Evolutionary conservation across 192 early-diverging fungal species (phyloP), one percentile per base, ranked within the genome.

Genomic region (Allomyces arbusculus): DNA sequence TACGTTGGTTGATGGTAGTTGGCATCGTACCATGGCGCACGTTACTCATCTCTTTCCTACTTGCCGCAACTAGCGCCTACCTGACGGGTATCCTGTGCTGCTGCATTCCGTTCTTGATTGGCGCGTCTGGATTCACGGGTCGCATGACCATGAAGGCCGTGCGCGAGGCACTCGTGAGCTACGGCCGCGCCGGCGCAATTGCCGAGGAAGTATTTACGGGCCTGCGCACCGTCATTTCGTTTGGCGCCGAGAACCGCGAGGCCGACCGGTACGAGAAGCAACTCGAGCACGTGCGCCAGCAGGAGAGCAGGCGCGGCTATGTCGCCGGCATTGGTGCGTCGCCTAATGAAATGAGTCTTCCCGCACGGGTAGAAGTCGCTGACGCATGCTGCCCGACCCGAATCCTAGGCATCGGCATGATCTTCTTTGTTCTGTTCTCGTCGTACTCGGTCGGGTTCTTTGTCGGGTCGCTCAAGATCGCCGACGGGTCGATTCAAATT

Each of bases 41-140:
- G 6, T 66, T 55, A 62, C 69, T 78, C 40, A 74, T 77, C 63
- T 74, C 67, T 97, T 61, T 90, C 92, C 67, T 90, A 45, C 70
- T 94, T 64, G 84, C 75, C 23, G 65, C 71, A 22, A 62, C 70
- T 64, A 68, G 73, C 62, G 71, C 68, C 50, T 33, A 73, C 58
- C 63, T 68, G 64, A 68, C 44, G 66, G 22, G 50, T 24, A 44
- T 25, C 22, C 33, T 61, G 24, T 23, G 62, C n/a, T 68, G 28
- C 50, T 19, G 62, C 44, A 45, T 61, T 62, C 50, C 50, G 20
- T 58, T 58, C 50, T 16, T 58, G 16, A 58, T 58, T 6, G 50
- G 50, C 16, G 12, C 50, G 50, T 14, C 50, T 16, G 69, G 63
- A 16, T 62, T 77, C 19, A 71, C 72, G 62, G 67, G 62, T n/a